These are phyloP conservation scores for Rhododendron kiyosumense DNA, from an alignment of 148 eudicot species.

Conservation along the genomic window DNA sequence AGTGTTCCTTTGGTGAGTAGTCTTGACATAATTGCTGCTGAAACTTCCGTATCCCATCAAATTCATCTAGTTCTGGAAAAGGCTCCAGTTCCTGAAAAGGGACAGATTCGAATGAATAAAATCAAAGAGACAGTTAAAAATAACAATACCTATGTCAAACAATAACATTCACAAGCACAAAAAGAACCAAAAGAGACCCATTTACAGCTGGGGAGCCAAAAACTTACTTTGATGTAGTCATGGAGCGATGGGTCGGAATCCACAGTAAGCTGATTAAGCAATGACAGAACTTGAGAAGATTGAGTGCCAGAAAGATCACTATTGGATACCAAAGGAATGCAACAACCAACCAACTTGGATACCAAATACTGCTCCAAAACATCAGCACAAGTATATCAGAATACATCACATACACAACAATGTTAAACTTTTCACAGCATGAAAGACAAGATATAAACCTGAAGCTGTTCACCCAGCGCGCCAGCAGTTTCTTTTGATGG, in stretches of 20 bases:
- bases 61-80: conserved; percentile 59
- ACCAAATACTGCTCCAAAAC: conserved; percentile 60
- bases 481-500: conserved; percentile 52
- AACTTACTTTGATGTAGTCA: conserved; percentile 71
- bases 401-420: background rate
- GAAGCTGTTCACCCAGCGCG: conserved; percentile 91
- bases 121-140: background rate
- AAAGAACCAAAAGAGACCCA: background rate
- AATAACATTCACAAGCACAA: conserved; percentile 1
- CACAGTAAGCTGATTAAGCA: conserved; percentile 75
- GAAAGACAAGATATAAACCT: conserved; percentile 42
- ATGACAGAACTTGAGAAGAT: conserved; percentile 57
- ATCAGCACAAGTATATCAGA: background rate
- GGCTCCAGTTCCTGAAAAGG: conserved; percentile 75
- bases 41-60: conserved; percentile 60
- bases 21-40: conserved; percentile 58
- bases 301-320: conserved; percentile 29
- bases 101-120: background rate
- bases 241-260: conserved; percentile 75
- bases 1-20: conserved; percentile 72
- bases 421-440: background rate
- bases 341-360: conserved; percentile 71
- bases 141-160: background rate
- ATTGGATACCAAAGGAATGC: conserved; percentile 32
- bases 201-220: conserved; percentile 8